These are phyloP conservation scores for Termitomyces titanicus DNA, from an alignment of 768 basidiomycete species.

Conservation along the genomic window DNA sequence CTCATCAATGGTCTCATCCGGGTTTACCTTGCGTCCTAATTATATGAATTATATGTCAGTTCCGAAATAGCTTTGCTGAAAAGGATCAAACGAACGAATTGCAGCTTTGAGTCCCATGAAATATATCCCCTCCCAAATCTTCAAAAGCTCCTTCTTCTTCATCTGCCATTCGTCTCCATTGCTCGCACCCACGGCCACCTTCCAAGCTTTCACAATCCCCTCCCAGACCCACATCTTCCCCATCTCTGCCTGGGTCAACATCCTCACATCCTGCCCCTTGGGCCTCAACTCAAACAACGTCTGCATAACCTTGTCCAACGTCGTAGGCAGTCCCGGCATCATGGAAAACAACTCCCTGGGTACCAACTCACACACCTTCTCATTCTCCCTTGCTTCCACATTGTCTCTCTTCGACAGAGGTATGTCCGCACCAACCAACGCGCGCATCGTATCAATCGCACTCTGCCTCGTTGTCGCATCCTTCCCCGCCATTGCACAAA, in stretches of 20 bases:
- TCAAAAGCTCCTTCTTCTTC: slow-evolving; percentile 23
- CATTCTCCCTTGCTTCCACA: slow-evolving; percentile 1
- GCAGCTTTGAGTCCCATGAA: slow-evolving; percentile 42
- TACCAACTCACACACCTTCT: slow-evolving; percentile 36
- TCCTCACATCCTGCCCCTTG: slow-evolving; percentile 47
- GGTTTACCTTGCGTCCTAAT: too few relatives aligned
- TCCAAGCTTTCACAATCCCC: slow-evolving; percentile 15
- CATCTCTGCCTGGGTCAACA: slow-evolving; percentile 55
- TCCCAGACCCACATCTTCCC: slow-evolving; percentile 37
- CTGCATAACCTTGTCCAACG: too few relatives aligned
- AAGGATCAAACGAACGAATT: slow-evolving; percentile 33
- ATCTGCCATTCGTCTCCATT: slow-evolving; percentile 2
- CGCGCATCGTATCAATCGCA: slow-evolving; percentile 47
- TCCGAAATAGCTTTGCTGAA: background rate
- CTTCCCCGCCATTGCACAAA: slow-evolving; percentile 55
- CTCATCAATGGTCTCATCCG: too few relatives aligned
- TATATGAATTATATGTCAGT: background rate
- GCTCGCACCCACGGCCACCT: slow-evolving; percentile 2
- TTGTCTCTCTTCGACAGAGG: background rate
- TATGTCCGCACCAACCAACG: slow-evolving; percentile 29
- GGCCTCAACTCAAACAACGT: slow-evolving; percentile 50
- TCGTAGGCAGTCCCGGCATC: slow-evolving; percentile 48
- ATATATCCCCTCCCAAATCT: slow-evolving; percentile 56
- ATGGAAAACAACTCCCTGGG: slow-evolving; percentile 53
- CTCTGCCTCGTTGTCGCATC: slow-evolving; percentile 50